Percentiles rank a stretch among this genome's conserved stretches.
Evolutionary conservation across 495 filamentous ascomycete genomes (phyloP).

Genomic region (Lepidopterella palustris): DNA sequence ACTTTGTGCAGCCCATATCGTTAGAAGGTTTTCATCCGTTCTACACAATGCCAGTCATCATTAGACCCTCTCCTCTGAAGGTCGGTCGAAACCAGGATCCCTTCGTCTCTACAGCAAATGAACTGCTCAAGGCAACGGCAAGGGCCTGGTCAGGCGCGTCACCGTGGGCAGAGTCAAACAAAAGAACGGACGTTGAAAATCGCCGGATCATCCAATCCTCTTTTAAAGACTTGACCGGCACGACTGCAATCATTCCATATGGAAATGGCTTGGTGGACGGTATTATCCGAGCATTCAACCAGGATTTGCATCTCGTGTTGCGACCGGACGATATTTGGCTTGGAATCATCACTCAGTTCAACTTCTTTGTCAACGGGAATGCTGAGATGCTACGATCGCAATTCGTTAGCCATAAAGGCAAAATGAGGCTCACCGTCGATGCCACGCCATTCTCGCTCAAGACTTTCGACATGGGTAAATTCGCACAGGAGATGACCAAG

Average conservation of each 20-base stretch:
- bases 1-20: too few species aligned
- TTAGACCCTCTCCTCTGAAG: not conserved
- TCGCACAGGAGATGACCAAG: constrained; percentile 26
- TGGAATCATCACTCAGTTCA: constrained; percentile 33
- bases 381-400: constrained; percentile 33
- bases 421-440: constrained; percentile 23
- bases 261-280: constrained; percentile 31
- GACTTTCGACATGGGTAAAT: constrained; percentile 7
- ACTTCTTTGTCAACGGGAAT: constrained; percentile 31
- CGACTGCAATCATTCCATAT: not conserved
- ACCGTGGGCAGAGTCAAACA: not conserved
- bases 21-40: too few species aligned
- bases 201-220: not conserved
- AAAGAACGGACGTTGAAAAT: not conserved
- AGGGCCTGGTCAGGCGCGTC: not conserved
- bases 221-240: not conserved
- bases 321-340: constrained; percentile 42
- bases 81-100: not conserved
- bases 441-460: not conserved
- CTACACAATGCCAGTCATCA: constrained; percentile 14
- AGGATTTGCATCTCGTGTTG: constrained; percentile 36
- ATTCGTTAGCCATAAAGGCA: constrained; percentile 39
- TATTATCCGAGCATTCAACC: constrained; percentile 27
- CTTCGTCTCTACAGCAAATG: not conserved
- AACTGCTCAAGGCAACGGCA: not conserved